Evolutionary conservation across 2,329 filamentous ascomycete species (phyloP).

Genomic region (Trichophyton schoenleinii): DNA sequence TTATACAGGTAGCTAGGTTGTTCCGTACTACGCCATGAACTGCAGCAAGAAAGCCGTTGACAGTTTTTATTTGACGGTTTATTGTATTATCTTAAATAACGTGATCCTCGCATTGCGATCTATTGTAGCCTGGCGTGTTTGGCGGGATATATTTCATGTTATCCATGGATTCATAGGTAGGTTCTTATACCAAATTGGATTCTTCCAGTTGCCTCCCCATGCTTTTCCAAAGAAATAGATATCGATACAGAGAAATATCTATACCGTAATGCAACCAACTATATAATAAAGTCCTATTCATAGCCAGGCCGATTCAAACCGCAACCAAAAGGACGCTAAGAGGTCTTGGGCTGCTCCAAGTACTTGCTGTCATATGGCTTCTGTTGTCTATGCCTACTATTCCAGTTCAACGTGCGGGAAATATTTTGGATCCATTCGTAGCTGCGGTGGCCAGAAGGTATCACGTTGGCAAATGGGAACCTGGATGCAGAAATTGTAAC

Average conservation of each 20-base stretch:
- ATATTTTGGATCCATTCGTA: conserved; percentile 42
- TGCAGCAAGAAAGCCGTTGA: too few relatives aligned
- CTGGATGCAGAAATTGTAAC: conserved; percentile 41
- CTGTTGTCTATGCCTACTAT: conserved; percentile 37
- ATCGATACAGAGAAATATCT: too few relatives aligned
- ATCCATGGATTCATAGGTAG: too few relatives aligned
- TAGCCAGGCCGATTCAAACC: not conserved
- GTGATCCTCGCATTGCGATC: too few relatives aligned
- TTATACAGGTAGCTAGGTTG: not conserved
- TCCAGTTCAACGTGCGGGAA: conserved; percentile 40
- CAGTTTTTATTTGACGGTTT: too few relatives aligned
- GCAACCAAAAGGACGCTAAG: not conserved
- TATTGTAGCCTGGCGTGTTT: too few relatives aligned
- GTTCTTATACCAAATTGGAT: too few relatives aligned
- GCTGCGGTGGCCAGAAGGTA: conserved; percentile 32
- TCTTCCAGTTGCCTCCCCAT: too few relatives aligned
- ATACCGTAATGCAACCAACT: not conserved
- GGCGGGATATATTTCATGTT: too few relatives aligned
- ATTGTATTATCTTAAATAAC: too few relatives aligned
- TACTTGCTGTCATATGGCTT: conserved; percentile 7
- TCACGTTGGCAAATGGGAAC: conserved; percentile 40
- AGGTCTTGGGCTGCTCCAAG: not conserved
- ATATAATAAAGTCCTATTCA: not conserved
- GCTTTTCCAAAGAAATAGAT: too few relatives aligned
- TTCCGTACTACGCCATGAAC: too few relatives aligned